A percentile compares a stretch with the other conserved stretches of the same genome.
phyloP scores from a whole-genome alignment of 208 protist genomes.

The Polymyxa betae region DNA sequence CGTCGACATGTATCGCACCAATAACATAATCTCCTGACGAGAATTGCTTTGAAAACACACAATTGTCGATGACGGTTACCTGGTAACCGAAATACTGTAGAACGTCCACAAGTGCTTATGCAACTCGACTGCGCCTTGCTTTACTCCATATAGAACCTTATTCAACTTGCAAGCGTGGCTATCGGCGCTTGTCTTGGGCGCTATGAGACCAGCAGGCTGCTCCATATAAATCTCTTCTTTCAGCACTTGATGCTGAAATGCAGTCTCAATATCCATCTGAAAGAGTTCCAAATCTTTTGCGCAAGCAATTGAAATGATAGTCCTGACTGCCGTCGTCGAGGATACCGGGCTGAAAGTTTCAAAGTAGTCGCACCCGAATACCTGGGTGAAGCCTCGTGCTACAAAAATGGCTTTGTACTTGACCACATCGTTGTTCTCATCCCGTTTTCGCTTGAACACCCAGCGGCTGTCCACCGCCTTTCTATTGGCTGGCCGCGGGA shows the following conservation, averaged over 20 bases:
- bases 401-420: background rate
- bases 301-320: slow-evolving; percentile 33
- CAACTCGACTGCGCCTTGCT: slow-evolving; percentile 7
- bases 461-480: slow-evolving; percentile 22
- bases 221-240: slow-evolving; percentile 41
- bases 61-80: background rate
- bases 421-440: background rate
- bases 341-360: slow-evolving; percentile 17
- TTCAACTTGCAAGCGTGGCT: background rate
- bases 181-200: background rate
- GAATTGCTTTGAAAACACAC: background rate
- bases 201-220: background rate
- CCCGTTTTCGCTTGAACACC: slow-evolving; percentile 38
- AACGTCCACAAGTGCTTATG: background rate
- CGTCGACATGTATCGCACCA: slow-evolving; percentile 5
- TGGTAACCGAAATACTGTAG: background rate
- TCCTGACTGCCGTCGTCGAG: slow-evolving; percentile 17
- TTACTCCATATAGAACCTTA: background rate
- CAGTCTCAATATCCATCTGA: slow-evolving; percentile 15
- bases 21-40: background rate
- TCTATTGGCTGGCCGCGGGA: background rate
- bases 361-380: background rate
- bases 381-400: slow-evolving; percentile 25
- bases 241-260: slow-evolving; percentile 1
- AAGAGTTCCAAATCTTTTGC: background rate